Conservation (phyloP, 2,329 filamentous ascomycete genomes). For the Colletotrichum camelliae region DNA sequence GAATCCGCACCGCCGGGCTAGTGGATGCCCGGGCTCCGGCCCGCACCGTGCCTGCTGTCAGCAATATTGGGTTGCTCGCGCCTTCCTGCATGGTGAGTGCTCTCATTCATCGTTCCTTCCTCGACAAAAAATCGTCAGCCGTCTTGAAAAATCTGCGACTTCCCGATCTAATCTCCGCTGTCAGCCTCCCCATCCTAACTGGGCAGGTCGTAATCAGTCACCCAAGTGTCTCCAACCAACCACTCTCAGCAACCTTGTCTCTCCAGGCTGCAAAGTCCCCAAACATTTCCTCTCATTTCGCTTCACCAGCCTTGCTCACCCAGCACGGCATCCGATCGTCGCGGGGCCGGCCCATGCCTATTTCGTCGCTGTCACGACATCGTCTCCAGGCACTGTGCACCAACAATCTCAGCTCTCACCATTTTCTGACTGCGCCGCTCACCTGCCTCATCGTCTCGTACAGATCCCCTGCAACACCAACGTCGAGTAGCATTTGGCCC, state of each 20-base stretch:
- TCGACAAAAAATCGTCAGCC: not conserved
- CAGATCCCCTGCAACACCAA: not conserved
- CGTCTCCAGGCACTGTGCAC: not conserved
- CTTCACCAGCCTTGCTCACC: not conserved
- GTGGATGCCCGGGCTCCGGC: not conserved
- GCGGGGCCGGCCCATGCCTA: not conserved
- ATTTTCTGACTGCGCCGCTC: not conserved
- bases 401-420: not conserved
- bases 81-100: not conserved
- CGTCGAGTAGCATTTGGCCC: not conserved
- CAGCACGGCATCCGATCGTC: not conserved
- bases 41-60: not conserved
- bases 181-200: not conserved
- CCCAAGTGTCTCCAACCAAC: not conserved
- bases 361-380: not conserved
- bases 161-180: not conserved
- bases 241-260: not conserved
- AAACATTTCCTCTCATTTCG: not conserved
- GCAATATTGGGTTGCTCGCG: not conserved
- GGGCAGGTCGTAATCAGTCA: not conserved
- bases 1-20: not conserved
- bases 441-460: not conserved
- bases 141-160: not conserved
- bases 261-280: not conserved
- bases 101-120: not conserved